Percentiles rank a stretch among this genome's conserved stretches.
These are phyloP conservation scores for Saccharata proteae DNA, from an alignment of 2,329 filamentous ascomycete species.

Conservation along the genomic window DNA sequence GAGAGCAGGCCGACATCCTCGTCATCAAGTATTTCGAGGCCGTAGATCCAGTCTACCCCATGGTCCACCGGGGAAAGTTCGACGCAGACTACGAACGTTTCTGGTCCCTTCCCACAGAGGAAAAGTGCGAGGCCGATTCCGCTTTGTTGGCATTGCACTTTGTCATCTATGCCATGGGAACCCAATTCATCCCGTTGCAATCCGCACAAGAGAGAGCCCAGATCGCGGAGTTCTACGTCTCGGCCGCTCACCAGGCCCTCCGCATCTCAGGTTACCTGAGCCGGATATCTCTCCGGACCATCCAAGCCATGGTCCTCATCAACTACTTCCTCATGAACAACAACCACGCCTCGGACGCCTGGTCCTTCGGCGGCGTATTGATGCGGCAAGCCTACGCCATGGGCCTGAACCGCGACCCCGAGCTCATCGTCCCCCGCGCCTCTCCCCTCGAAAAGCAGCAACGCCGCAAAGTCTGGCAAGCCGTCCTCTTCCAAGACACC, in stretches of 20 bases:
- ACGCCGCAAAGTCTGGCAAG: slow-evolving; percentile 70
- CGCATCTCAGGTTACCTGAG: slow-evolving; percentile 67
- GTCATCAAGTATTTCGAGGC: slow-evolving; percentile 40
- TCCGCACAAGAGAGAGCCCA: slow-evolving; percentile 53
- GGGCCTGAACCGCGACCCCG: slow-evolving; percentile 68
- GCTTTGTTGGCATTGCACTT: slow-evolving; percentile 62
- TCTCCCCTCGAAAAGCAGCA: slow-evolving; percentile 64
- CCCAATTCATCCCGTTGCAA: slow-evolving; percentile 56
- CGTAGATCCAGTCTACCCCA: slow-evolving; percentile 73
- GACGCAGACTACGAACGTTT: slow-evolving; percentile 70
- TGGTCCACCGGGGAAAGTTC: slow-evolving; percentile 64
- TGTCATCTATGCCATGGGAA: slow-evolving; percentile 65
- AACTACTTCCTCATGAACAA: slow-evolving; percentile 79
- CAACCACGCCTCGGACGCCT: slow-evolving; percentile 72
- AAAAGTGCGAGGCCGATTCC: slow-evolving; percentile 52
- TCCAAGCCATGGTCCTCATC: slow-evolving; percentile 73
- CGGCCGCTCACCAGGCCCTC: slow-evolving; percentile 65
- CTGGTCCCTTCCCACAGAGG: slow-evolving; percentile 49
- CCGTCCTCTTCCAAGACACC: slow-evolving; percentile 68
- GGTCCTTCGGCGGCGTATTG: slow-evolving; percentile 67
- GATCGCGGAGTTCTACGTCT: slow-evolving; percentile 71
- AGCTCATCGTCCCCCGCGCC: slow-evolving; percentile 55
- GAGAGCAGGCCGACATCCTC: slow-evolving; percentile 62
- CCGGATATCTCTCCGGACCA: slow-evolving; percentile 57
- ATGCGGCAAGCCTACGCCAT: slow-evolving; percentile 71